A percentile compares a stretch with the other conserved stretches of the same genome.
These are phyloP conservation scores for Excoecaria cochinchinensis DNA, from an alignment of 345 rosid species.

Conservation along the genomic window DNA sequence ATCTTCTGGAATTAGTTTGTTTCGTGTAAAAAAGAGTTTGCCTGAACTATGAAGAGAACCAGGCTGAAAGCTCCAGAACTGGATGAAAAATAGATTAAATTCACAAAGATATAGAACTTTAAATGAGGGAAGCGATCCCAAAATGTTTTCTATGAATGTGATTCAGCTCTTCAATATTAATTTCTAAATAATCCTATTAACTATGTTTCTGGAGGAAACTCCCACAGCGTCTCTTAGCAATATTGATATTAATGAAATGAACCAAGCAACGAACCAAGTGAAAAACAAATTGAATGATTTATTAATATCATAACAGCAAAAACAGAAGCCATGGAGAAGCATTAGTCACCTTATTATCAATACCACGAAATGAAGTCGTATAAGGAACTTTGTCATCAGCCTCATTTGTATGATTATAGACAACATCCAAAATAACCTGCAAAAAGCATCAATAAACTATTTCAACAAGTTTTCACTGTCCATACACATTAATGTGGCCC, in stretches of 20 bases:
- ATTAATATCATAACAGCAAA: neutral
- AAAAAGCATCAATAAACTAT: slow-evolving; percentile 18
- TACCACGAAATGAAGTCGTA: slow-evolving; percentile 91
- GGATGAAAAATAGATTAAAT: neutral
- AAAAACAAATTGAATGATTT: neutral
- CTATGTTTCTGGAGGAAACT: neutral
- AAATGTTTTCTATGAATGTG: neutral
- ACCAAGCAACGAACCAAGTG: neutral
- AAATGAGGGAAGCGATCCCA: neutral
- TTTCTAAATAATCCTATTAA: neutral
- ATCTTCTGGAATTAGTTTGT: neutral
- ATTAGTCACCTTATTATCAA: slow-evolving; percentile 74
- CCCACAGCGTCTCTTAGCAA: neutral
- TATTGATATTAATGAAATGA: neutral
- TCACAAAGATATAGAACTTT: neutral
- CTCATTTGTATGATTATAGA: slow-evolving; percentile 93
- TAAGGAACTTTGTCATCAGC: slow-evolving; percentile 79
- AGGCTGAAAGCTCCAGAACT: neutral
- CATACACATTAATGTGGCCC: neutral
- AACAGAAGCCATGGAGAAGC: neutral
- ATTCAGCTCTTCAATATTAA: slow-evolving; percentile 1
- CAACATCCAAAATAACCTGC: slow-evolving; percentile 95
- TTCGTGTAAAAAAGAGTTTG: neutral
- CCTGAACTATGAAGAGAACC: neutral
- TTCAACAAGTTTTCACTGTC: neutral